These are phyloP conservation scores for Melastoma malabathricum DNA, from an alignment of 345 rosid species.

Conservation along the genomic window DNA sequence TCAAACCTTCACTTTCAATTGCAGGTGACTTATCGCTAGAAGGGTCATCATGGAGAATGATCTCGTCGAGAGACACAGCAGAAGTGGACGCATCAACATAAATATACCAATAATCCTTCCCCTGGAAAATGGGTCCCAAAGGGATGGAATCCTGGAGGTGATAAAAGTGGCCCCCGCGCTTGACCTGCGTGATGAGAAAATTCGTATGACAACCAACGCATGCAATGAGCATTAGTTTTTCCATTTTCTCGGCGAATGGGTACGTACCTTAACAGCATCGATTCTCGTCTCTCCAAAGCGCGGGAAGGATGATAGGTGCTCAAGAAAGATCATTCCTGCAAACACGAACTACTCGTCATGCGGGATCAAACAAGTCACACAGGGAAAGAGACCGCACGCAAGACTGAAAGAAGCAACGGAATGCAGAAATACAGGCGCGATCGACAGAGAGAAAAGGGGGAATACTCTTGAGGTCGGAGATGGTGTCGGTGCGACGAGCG, in stretches of 20 bases:
- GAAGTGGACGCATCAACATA: constrained; percentile 30
- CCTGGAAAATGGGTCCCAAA: constrained; percentile 32
- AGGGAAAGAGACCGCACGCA: neutral
- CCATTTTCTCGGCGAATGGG: neutral
- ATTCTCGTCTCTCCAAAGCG: constrained; percentile 27
- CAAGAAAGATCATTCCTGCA: neutral
- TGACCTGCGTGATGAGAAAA: constrained; percentile 20
- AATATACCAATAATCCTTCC: constrained; percentile 35
- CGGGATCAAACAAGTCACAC: no score
- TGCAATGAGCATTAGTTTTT: neutral
- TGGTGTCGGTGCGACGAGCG: constrained; percentile 36
- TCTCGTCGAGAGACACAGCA: constrained; percentile 7
- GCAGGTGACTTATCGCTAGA: constrained; percentile 5
- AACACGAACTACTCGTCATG: neutral
- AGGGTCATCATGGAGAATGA: constrained; percentile 1
- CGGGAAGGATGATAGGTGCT: constrained; percentile 29
- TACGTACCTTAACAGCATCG: constrained; percentile 47
- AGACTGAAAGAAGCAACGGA: neutral
- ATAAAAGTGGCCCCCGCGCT: constrained; percentile 35
- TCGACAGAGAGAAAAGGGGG: neutral
- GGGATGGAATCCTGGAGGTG: constrained; percentile 36
- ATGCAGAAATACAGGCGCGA: neutral
- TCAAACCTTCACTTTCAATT: constrained; percentile 1
- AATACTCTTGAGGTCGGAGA: constrained; percentile 47
- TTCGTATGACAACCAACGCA: neutral